Percentiles rank a stretch among this genome's conserved stretches.
phyloP scores from a whole-genome alignment of 495 filamentous ascomycete genomes.

The Cercophora newfieldiana region DNA sequence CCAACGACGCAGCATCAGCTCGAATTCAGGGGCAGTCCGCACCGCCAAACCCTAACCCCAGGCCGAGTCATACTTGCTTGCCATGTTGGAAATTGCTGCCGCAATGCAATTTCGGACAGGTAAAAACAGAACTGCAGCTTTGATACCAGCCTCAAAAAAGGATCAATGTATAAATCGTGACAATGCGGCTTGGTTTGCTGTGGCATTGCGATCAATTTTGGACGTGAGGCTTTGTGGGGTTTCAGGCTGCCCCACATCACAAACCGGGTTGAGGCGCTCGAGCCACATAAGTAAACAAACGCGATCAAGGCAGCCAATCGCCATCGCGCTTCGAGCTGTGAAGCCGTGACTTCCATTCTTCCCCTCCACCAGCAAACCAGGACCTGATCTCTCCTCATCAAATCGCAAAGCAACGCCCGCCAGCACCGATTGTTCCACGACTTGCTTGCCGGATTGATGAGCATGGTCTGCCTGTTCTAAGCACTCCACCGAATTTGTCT shows the following conservation, averaged over 20 bases:
- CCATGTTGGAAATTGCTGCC: too few relatives aligned
- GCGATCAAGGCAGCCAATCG: neutral
- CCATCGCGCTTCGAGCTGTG: neutral
- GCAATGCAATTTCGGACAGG: too few relatives aligned
- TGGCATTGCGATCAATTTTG: neutral
- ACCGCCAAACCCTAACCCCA: neutral
- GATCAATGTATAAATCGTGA: neutral
- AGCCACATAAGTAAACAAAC: conserved; percentile 13
- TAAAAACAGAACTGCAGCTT: neutral
- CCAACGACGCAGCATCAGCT: neutral
- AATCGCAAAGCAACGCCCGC: neutral
- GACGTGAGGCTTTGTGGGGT: neutral
- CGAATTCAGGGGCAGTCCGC: neutral
- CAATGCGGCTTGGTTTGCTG: neutral
- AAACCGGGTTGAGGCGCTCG: neutral
- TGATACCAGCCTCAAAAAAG: neutral
- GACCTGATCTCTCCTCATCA: conserved; percentile 7
- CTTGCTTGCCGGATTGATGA: neutral
- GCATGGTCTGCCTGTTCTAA: conserved; percentile 13
- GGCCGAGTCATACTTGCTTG: neutral
- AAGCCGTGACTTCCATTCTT: conserved; percentile 4
- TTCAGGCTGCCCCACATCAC: neutral
- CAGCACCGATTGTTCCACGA: neutral
- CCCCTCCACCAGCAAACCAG: conserved; percentile 4
- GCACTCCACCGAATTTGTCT: neutral